Base-by-base conservation (phyloP, 1,284 basidiomycete species). In the Phellopilus nigrolimitatus region DNA sequence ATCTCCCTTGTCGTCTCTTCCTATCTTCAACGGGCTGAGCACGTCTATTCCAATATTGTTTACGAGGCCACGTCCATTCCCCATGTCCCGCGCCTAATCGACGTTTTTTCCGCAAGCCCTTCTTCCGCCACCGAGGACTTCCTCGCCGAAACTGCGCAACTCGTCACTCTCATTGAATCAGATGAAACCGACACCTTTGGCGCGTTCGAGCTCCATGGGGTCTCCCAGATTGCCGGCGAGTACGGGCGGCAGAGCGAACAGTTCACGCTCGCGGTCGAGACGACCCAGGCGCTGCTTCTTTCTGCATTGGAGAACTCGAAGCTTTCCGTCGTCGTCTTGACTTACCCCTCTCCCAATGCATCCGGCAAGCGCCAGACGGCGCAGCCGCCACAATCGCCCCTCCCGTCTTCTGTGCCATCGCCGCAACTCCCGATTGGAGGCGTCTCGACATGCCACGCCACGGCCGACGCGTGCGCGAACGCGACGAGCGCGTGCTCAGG, bases 401-500 rank as follows among this genome's bases (percentile, higher is more conserved):
- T 81, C 38, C 77, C 79, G 3, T 62, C 70, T 1, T 57, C 62
- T 36, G 59, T 63, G 41, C 71, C 76, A 0, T 64, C 71, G 1
- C 75, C 78, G 4, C 73, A 77, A 56, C 70, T 76, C 61, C 79
- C 82, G 6, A 75, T 83, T 50, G 75, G 76, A 47, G 75, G 75
- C 25, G 65, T 82, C 27, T 79, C 82, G n/a, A 78, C 79, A 4
- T 91, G 88, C 68, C 82, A 79, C 62, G 60, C 68, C 0, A 74
- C 74, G 24, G 65, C 67, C 17, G 72, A 79, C 17, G 66, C 71
- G 0, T 91, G 88, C 63, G 69, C 63, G 15, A 79, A 83, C 58
- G 69, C 70, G 37, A 91, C 88, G 3, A 71, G 70, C 43, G 62
- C 70, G 15, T 91, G 89, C 64, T 85, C 82, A 8, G 84, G 84